phyloP scores from a whole-genome alignment of 805 yeast genomes.

The Lipomyces yamanashiensis region DNA sequence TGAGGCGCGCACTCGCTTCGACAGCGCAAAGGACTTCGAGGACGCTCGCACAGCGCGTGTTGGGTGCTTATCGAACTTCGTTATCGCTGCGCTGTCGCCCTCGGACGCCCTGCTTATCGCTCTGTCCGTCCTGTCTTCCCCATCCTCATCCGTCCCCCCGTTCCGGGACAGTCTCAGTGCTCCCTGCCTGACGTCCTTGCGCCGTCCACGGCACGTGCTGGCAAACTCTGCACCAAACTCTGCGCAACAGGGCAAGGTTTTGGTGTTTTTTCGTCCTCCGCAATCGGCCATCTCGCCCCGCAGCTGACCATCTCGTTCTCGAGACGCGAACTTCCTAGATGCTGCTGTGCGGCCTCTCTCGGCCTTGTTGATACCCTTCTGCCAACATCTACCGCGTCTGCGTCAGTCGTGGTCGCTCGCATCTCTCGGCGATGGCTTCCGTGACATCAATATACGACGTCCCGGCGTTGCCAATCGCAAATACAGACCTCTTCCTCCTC shows the following conservation, averaged over 20 bases:
- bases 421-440: neutral
- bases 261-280: neutral
- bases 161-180: neutral
- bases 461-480: slow-evolving; percentile 24
- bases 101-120: too few relatives aligned
- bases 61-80: too few relatives aligned
- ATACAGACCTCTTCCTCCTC: slow-evolving; percentile 25
- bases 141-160: too few relatives aligned
- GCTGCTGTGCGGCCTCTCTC: too few relatives aligned
- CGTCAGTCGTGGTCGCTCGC: neutral
- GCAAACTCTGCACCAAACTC: neutral
- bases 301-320: neutral
- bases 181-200: neutral
- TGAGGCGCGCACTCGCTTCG: too few relatives aligned
- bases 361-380: too few relatives aligned
- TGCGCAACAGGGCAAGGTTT: neutral
- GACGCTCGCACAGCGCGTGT: too few relatives aligned
- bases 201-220: slow-evolving; percentile 4
- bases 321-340: too few relatives aligned
- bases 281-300: neutral
- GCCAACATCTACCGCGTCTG: too few relatives aligned
- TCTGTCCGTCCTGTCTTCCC: too few relatives aligned
- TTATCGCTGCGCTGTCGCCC: too few relatives aligned
- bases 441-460: slow-evolving; percentile 22
- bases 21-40: too few relatives aligned